A percentile compares a stretch with the other conserved stretches of the same genome.
phyloP scores from a whole-genome alignment of 2,329 filamentous ascomycete genomes.

The Akanthomyces lecanii region DNA sequence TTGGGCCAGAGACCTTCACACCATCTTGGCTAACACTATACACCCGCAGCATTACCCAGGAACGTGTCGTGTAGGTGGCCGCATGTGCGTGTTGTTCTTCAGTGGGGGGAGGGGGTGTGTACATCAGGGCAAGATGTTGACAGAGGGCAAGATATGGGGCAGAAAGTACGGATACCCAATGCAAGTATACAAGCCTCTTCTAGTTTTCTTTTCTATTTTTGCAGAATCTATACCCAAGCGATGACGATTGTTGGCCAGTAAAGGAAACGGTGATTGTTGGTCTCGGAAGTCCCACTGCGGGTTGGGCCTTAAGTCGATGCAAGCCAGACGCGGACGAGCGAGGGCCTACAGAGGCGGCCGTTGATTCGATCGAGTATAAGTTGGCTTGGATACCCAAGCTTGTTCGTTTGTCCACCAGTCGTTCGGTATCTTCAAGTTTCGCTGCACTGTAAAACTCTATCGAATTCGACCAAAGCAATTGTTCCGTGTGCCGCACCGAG shows the following conservation, averaged over 20 bases:
- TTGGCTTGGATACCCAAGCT: slow-evolving; percentile 31
- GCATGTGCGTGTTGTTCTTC: slow-evolving; percentile 17
- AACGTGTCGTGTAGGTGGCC: slow-evolving; percentile 22
- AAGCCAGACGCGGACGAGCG: slow-evolving; percentile 22
- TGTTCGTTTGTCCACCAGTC: neutral
- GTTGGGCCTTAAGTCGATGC: slow-evolving; percentile 17
- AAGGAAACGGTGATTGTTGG: slow-evolving; percentile 15
- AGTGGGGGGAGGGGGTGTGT: slow-evolving; percentile 22
- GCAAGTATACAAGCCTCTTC: slow-evolving; percentile 34
- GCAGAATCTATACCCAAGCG: slow-evolving; percentile 6
- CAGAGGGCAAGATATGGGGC: slow-evolving; percentile 29
- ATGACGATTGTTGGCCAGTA: slow-evolving; percentile 17
- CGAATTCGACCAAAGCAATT: slow-evolving; percentile 8
- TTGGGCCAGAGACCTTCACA: slow-evolving; percentile 22
- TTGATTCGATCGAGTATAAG: slow-evolving; percentile 35
- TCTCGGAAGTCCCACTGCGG: slow-evolving; percentile 18
- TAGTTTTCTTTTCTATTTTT: slow-evolving; percentile 13
- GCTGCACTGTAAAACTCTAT: neutral
- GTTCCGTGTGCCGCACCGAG: neutral
- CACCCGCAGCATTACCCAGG: slow-evolving; percentile 19
- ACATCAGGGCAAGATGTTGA: slow-evolving; percentile 26
- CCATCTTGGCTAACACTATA: slow-evolving; percentile 11
- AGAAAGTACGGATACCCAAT: slow-evolving; percentile 39
- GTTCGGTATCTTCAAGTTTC: slow-evolving; percentile 2
- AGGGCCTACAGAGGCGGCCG: slow-evolving; percentile 21